Evolutionary conservation across 495 filamentous ascomycete species (phyloP).

Genomic region (Aspergillus cavernicola): DNA sequence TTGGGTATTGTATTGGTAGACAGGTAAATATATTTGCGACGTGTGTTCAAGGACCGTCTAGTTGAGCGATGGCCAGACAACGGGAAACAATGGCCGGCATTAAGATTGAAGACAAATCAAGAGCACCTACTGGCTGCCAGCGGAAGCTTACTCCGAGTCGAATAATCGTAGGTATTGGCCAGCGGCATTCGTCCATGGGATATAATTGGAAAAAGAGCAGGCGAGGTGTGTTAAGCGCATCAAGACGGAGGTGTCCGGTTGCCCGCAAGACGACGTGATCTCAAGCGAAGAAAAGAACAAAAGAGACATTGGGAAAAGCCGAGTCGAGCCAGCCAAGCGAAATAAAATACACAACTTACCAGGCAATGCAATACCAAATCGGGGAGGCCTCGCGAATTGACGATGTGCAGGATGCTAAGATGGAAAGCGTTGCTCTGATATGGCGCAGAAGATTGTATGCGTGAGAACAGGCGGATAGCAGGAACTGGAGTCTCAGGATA

Average conservation of each 20-base stretch:
- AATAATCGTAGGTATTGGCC: not conserved
- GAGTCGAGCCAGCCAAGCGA: not conserved
- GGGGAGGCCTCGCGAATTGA: constrained; percentile 14
- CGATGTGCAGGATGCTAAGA: constrained; percentile 2
- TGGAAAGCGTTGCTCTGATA: constrained; percentile 23
- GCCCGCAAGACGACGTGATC: not conserved
- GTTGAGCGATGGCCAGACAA: not conserved
- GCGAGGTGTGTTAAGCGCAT: not conserved
- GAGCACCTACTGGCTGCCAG: not conserved
- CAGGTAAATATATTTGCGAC: not conserved
- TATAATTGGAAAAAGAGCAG: not conserved
- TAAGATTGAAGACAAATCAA: not conserved
- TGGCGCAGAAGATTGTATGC: constrained; percentile 28
- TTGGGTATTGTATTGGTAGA: not conserved
- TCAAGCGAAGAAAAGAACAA: not conserved
- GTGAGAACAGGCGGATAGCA: constrained; percentile 24
- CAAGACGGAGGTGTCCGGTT: not conserved
- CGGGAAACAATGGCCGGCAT: no score
- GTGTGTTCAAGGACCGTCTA: no score
- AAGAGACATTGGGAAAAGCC: not conserved
- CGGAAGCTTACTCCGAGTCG: not conserved
- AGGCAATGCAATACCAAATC: constrained; percentile 27
- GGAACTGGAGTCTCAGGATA: constrained; percentile 30
- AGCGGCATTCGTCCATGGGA: not conserved
- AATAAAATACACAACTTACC: constrained; percentile 23